phyloP scores from a whole-genome alignment of 768 basidiomycete genomes.

The Mycena olivaceomarginata region DNA sequence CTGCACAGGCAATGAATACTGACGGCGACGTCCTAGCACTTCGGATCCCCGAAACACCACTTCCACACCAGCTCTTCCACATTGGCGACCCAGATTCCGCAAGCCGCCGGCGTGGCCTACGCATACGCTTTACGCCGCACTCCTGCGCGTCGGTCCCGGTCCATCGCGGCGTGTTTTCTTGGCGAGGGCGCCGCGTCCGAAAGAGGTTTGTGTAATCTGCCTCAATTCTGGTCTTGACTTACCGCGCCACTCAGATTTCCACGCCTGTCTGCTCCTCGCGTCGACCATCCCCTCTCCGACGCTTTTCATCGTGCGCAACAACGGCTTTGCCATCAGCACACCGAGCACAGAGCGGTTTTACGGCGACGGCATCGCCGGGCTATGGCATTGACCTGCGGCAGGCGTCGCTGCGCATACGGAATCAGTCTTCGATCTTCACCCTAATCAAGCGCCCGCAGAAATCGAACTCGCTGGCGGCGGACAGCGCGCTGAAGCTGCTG shows the following conservation, averaged over 20 bases:
- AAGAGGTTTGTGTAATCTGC: constrained; percentile 69
- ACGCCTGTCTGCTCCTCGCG: constrained; percentile 90
- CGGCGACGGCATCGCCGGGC: constrained; percentile 96
- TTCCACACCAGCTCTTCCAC: constrained; percentile 97
- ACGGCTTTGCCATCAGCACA: constrained; percentile 97
- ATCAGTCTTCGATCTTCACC: constrained; percentile 91
- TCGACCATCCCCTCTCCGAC: constrained; percentile 86
- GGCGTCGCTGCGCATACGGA: constrained; percentile 83
- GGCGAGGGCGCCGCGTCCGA: constrained; percentile 97
- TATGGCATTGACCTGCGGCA: constrained; percentile 93
- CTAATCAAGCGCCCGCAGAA: constrained; percentile 83
- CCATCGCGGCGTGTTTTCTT: constrained; percentile 92
- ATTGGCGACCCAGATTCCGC: constrained; percentile 95
- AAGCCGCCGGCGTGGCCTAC: constrained; percentile 95
- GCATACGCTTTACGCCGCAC: constrained; percentile 92
- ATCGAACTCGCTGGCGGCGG: constrained; percentile 59
- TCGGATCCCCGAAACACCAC: constrained; percentile 88
- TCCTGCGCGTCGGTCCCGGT: constrained; percentile 77
- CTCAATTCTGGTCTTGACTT: constrained; percentile 9
- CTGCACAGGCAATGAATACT: constrained; percentile 21
- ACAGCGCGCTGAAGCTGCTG: constrained; percentile 72
- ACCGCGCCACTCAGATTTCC: constrained; percentile 77
- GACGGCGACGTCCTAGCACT: constrained; percentile 72
- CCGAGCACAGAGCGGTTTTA: constrained; percentile 92
- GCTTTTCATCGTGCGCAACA: constrained; percentile 86